Percentiles rank a stretch among this genome's conserved stretches.
Conservation (phyloP, 2,329 filamentous ascomycete genomes). For the Xylaria sp. region DNA sequence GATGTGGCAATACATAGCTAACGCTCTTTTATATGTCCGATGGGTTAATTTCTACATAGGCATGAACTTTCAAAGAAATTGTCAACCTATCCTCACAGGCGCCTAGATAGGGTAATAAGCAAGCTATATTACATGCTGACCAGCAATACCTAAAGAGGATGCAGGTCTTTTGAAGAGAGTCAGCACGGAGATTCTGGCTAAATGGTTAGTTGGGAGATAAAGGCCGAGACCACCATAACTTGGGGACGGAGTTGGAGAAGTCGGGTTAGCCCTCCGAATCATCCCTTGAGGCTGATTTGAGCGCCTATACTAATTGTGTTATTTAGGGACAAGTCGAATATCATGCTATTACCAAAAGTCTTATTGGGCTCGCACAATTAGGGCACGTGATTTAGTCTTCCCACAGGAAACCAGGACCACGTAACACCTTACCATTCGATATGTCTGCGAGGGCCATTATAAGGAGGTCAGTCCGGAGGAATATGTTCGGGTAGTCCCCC, state of each 20-base stretch:
- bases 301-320: slow-evolving; percentile 16
- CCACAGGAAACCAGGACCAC: not conserved
- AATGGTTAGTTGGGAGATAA: slow-evolving; percentile 42
- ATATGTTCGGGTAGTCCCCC: not conserved
- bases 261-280: slow-evolving; percentile 9
- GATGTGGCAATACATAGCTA: not conserved
- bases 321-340: slow-evolving; percentile 11
- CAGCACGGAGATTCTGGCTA: slow-evolving; percentile 40
- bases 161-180: slow-evolving; percentile 15
- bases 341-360: not conserved
- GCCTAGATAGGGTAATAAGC: slow-evolving; percentile 38
- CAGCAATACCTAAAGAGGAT: slow-evolving; percentile 7
- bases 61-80: slow-evolving; percentile 12
- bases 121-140: slow-evolving; percentile 29
- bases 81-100: slow-evolving; percentile 3
- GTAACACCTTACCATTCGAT: not conserved
- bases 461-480: not conserved
- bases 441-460: not conserved
- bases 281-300: slow-evolving; percentile 33
- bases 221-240: slow-evolving; percentile 23
- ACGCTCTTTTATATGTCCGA: slow-evolving; percentile 32
- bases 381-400: not conserved
- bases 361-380: slow-evolving; percentile 2
- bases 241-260: slow-evolving; percentile 23
- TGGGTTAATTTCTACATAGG: not conserved